Evolutionary conservation across 208 protist species (phyloP), one percentile per base, ranked within the genome.

Genomic region (Angomonas ambiguus): DNA sequence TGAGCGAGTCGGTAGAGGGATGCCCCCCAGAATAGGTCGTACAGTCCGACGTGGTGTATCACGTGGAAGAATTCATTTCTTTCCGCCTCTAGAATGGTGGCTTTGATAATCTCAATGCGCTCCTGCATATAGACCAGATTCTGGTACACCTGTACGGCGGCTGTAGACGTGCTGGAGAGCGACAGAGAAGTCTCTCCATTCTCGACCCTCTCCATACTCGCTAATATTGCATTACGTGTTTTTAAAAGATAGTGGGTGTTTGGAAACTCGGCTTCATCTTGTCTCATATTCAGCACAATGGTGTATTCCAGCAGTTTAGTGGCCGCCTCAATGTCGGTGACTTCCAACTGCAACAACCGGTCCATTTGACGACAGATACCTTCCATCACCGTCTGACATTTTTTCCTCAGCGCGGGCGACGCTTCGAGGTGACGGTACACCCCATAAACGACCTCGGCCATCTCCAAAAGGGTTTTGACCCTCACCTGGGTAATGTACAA

Each of bases 201-300:
- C n/a, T n/a, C n/a, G n/a, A n/a, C n/a, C n/a, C n/a, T n/a, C n/a
- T n/a, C n/a, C n/a, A n/a, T 4, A 28, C 31, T 62, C 30, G 22
- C 56, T 20, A 42, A 10, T 1, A 33, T n/a, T 18, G 51, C 65
- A 42, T 77, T 79, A 8, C 75, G 74, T 1, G 66, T 61, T 42
- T 61, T 67, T 13, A 72, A 69, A 51, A 87, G 55, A 11, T 58
- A 57, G 8, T 34, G n/a, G 1, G 56, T 62, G 25, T 22, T 8
- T 1, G 56, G 56, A 33, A 42, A 62, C 13, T 42, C n/a, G 5
- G 64, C 56, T 18, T 42, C 56, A 11, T 81, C 45, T 6, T 27
- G 49, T 11, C 84, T 75, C 83, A 93, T 90, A 41, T 77, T 78
- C 22, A 93, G 72, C 57, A 93, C 69, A 31, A 93, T 58, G n/a